A percentile compares a stretch with the other conserved stretches of the same genome.
Conservation (phyloP, 2,329 filamentous ascomycete species). For the Teratosphaeria zuluensis region DNA sequence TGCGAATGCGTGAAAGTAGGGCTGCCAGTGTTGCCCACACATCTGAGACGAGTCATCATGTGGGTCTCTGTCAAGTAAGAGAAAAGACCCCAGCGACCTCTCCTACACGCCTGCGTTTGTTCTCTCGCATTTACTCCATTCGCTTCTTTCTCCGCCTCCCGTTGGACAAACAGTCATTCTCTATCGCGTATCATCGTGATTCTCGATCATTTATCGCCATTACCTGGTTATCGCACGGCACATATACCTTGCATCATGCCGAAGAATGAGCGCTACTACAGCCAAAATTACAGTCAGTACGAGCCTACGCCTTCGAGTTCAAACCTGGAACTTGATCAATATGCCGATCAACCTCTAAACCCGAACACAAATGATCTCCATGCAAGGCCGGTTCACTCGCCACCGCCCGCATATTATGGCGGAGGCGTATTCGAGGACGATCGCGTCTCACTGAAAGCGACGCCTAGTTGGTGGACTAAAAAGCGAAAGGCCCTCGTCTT, state of each 20-base stretch:
- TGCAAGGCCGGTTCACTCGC: neutral
- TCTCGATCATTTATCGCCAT: neutral
- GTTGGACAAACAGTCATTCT: neutral
- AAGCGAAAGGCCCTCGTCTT: conserved; percentile 16
- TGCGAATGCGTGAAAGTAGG: neutral
- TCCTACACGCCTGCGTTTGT: neutral
- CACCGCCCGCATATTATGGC: neutral
- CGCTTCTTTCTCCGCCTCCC: neutral
- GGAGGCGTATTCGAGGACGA: neutral
- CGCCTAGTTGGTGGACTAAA: conserved; percentile 8
- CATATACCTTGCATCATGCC: neutral
- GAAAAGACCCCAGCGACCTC: neutral
- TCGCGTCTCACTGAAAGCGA: neutral
- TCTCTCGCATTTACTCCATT: neutral
- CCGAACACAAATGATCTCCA: neutral
- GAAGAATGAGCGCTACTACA: conserved; percentile 1
- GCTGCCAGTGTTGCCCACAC: neutral
- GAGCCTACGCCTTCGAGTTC: neutral
- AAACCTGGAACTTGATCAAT: neutral
- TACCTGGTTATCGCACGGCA: neutral
- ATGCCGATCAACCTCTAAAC: neutral
- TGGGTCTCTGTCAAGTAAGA: neutral
- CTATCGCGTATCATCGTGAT: neutral
- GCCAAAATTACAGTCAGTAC: neutral
- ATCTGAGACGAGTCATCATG: neutral